Percentiles rank a stretch among this genome's conserved stretches.
Conservation (phyloP, 768 basidiomycete genomes). For the Amanita pseudoporphyria region DNA sequence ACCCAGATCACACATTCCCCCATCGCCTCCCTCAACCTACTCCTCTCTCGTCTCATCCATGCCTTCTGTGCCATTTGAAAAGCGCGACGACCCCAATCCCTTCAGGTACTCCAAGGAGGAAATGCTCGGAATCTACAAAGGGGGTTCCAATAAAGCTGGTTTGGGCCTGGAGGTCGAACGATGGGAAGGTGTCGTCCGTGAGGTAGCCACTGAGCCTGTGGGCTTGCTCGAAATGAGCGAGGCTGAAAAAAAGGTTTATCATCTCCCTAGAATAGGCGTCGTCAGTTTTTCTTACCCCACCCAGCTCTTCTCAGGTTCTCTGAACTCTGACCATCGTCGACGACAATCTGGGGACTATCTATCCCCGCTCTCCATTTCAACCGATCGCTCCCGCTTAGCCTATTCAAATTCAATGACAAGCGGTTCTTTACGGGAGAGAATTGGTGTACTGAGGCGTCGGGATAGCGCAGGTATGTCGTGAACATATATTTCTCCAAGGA, state of each 20-base stretch:
- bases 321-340: conserved; percentile 84
- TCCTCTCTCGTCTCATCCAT: conserved; percentile 58
- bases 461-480: conserved; percentile 52
- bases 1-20: conserved; percentile 41
- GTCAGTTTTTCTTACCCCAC: conserved; percentile 18
- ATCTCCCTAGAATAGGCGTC: conserved; percentile 13
- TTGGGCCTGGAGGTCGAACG: conserved; percentile 81
- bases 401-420: conserved; percentile 37
- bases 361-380: conserved; percentile 42
- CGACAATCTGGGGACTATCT: conserved; percentile 74
- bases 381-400: conserved; percentile 50
- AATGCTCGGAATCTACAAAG: conserved; percentile 73
- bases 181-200: conserved; percentile 84
- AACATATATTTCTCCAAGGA: not conserved
- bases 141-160: conserved; percentile 62
- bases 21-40: conserved; percentile 64
- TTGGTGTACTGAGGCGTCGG: conserved; percentile 53
- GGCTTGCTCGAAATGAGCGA: conserved; percentile 74
- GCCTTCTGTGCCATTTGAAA: conserved; percentile 39
- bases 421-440: conserved; percentile 60
- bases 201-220: conserved; percentile 61
- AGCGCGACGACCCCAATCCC: conserved; percentile 59
- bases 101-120: conserved; percentile 85
- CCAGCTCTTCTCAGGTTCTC: conserved; percentile 71
- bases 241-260: conserved; percentile 77